Base-by-base conservation (phyloP, 148 eudicot species). In the Amaranthus cruentus region DNA sequence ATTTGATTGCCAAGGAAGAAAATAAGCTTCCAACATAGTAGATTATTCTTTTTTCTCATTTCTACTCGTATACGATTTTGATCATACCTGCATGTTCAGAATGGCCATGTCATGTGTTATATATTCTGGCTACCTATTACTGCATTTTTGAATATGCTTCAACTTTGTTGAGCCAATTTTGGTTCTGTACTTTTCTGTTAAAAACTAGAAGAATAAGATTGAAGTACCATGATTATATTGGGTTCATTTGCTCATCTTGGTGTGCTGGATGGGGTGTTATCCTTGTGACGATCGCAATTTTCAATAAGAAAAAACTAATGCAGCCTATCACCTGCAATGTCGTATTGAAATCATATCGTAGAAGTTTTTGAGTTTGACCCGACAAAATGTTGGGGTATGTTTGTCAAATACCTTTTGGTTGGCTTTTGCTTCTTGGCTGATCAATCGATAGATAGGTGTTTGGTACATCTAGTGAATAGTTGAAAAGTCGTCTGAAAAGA, bases 21-120 rank as follows among this genome's bases (percentile, higher is more conserved):
- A 80, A 75, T 75, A 80, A 80, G 79, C 79, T 80, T 66, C 79
- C 75, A 28, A 75, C 75, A 56, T 49, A 63, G 62, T 66, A 75
- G 73, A 75, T 65, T 52, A 57, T 72, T 72, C 66, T 43, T 66
- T 62, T 71, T 78, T 18, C 18, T 18, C 18, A 18, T 21, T 14
- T 46, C 6, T 9, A 43, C 72, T 66, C 60, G 67, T 21, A 51
- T 69, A 73, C 43, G 69, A 72, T 75, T 80, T 75, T 75, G 75
- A 70, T 67, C 54, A 28, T 62, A 61, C 12, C 59, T 66, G 72
- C 69, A 63, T 59, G 72, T 66, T 46, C 66, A 71, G 62, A 70
- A 75, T 80, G 78, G 82, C 75, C 68, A 71, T 75, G 55, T 70
- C 59, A 53, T 63, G 18, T 6, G 68, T 56, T 63, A 44, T n/a